Conservation (phyloP, 441 rosid genomes). For the Raphanus hybrid region DNA sequence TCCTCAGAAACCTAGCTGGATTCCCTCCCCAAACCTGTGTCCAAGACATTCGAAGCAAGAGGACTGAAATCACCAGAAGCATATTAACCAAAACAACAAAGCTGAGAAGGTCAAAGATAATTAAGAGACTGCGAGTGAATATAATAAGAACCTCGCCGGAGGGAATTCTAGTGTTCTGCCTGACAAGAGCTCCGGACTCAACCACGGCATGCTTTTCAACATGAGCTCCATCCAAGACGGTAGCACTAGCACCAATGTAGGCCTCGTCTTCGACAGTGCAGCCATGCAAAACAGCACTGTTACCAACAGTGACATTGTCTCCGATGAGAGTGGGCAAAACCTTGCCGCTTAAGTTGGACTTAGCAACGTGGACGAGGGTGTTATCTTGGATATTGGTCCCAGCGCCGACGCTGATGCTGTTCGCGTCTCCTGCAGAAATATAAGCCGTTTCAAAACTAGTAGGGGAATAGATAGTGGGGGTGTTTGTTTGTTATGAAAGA, state of each 20-base stretch:
- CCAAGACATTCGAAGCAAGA: neutral
- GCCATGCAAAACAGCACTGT: conserved; percentile 73
- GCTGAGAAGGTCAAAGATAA: conserved; percentile 19
- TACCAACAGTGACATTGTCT: conserved; percentile 71
- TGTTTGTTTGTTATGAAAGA: no score
- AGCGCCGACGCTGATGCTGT: conserved; percentile 66
- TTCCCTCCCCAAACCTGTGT: conserved; percentile 77
- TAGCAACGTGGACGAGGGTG: conserved; percentile 75
- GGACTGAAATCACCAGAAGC: neutral
- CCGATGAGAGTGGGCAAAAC: conserved; percentile 71
- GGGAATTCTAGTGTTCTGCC: conserved; percentile 70
- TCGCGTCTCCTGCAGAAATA: conserved; percentile 62
- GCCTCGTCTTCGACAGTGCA: conserved; percentile 79
- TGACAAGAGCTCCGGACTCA: conserved; percentile 75
- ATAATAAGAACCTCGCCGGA: conserved; percentile 59
- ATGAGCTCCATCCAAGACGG: conserved; percentile 71
- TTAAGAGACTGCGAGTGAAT: conserved; percentile 9
- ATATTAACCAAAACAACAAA: conserved; percentile 13
- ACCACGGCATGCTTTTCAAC: conserved; percentile 78
- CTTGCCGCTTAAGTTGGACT: conserved; percentile 72
- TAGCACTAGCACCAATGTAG: conserved; percentile 71
- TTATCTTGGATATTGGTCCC: conserved; percentile 80
- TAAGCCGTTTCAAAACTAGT: neutral
- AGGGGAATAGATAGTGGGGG: neutral
- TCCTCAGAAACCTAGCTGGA: conserved; percentile 69